Evolutionary conservation across 225 moss, liverwort and hornwort genomes (phyloP), one percentile per base, ranked within the genome.

Genomic region (Takakia lepidozioides): DNA sequence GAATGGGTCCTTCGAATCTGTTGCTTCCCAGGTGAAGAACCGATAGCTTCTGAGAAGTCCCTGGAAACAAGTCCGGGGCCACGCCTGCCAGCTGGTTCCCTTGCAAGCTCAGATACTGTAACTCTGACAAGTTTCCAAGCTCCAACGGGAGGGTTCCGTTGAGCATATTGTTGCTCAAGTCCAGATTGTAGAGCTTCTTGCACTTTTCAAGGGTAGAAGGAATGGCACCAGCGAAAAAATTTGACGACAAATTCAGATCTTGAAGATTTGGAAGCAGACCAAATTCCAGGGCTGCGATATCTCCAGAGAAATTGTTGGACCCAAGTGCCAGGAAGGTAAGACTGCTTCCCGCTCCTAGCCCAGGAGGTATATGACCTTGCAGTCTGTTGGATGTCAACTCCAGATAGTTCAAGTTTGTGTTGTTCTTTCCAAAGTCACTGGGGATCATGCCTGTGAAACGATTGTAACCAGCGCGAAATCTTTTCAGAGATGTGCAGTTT

Each of bases 381-480:
- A 76, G 55, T 42, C 62, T 55, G 73, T 73, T 71, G 68, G 57
- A 48, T 11, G 67, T 56, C 5, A 78, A 68, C 21, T 73, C 77
- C 25, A 78, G 22, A 40, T 26, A 59, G 39, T 41, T 43, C 13
- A 76, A 34, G 39, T n/a, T n/a, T n/a, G 28, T 61, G 8, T 60
- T 59, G 25, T 48, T 66, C 46, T 62, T 42, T 21, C 76, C 76
- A 32, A 76, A 71, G 42, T 58, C 66, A 29, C 25, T 42, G 27
- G 76, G 76, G 25, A 71, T 43, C n/a, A n/a, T n/a, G 43, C 55
- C 66, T 47, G 71, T 76, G 24, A 76, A 67, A 2, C 30, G 44
- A 34, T 76, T 76, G 45, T 43, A 27, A 27, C 62, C 58, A 3
- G 66, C 66, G 38, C 76, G 66, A 46, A 76, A 67, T 38, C 62